Evolutionary conservation across 108 stramenopile genomes (phyloP).

Genomic region (Discostella stelligeroides): DNA sequence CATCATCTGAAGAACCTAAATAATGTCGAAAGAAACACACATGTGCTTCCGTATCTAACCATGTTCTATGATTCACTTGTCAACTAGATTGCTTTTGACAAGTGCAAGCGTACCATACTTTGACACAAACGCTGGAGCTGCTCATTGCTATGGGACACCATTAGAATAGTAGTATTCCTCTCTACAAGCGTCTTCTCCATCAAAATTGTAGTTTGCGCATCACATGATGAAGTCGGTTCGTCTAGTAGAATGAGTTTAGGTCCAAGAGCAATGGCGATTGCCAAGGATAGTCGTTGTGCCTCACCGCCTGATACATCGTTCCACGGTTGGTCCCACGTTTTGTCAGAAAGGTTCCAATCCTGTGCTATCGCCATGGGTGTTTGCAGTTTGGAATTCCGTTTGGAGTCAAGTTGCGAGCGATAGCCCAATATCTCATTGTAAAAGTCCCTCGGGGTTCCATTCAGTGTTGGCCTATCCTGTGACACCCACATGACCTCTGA

Average conservation of each 20-base stretch:
- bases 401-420: conserved; percentile 13
- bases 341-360: conserved; percentile 18
- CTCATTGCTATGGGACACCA: conserved; percentile 37
- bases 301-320: conserved; percentile 45
- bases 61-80: neutral
- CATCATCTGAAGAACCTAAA: too few species aligned
- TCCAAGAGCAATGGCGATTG: conserved; percentile 45
- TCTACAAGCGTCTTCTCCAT: conserved; percentile 36
- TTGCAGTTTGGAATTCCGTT: neutral
- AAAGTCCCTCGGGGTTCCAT: conserved; percentile 48
- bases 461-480: conserved; percentile 44
- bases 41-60: too few species aligned
- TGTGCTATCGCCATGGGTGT: conserved; percentile 32
- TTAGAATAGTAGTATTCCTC: conserved; percentile 11
- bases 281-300: conserved; percentile 51
- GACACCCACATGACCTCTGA: conserved; percentile 50
- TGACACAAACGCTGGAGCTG: conserved; percentile 28
- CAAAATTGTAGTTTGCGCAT: conserved; percentile 29
- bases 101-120: conserved; percentile 5
- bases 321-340: conserved; percentile 35
- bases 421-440: conserved; percentile 25
- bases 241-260: conserved; percentile 50
- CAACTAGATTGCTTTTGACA: neutral
- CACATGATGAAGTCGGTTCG: conserved; percentile 50
- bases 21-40: too few species aligned